phyloP scores from a whole-genome alignment of 2,329 filamentous ascomycete genomes.

The Hymenoscyphus repandus region DNA sequence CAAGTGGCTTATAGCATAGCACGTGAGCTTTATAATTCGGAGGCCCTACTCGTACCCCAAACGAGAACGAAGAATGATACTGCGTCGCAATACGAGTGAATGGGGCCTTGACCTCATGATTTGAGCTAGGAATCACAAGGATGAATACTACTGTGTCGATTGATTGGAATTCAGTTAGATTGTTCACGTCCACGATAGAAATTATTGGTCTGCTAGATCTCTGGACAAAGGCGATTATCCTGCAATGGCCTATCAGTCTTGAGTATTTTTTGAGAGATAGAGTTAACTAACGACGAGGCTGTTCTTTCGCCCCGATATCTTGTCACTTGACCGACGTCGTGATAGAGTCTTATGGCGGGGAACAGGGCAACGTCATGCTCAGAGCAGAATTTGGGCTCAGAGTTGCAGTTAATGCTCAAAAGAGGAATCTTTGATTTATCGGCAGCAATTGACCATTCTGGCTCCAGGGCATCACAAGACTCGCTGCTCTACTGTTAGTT shows the following conservation, averaged over 20 bases:
- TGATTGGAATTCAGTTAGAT: slow-evolving; percentile 31
- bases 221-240: slow-evolving; percentile 30
- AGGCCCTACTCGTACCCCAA: slow-evolving; percentile 31
- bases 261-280: not conserved
- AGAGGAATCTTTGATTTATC: slow-evolving; percentile 22
- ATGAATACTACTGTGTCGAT: slow-evolving; percentile 40
- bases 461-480: slow-evolving; percentile 15
- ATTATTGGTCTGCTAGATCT: slow-evolving; percentile 28
- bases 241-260: slow-evolving; percentile 4
- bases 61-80: slow-evolving; percentile 39
- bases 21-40: slow-evolving; percentile 3
- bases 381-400: slow-evolving; percentile 34
- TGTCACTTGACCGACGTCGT: slow-evolving; percentile 28
- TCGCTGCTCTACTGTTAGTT: slow-evolving; percentile 7
- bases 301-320: slow-evolving; percentile 42
- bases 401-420: slow-evolving; percentile 39
- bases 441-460: slow-evolving; percentile 17
- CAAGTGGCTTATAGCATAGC: slow-evolving; percentile 38
- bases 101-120: slow-evolving; percentile 27
- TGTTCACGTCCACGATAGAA: slow-evolving; percentile 26
- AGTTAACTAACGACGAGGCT: slow-evolving; percentile 32
- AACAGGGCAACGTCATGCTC: slow-evolving; percentile 40
- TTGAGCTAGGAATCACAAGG: slow-evolving; percentile 32
- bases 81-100: slow-evolving; percentile 33
- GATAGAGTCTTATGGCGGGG: slow-evolving; percentile 42